phyloP scores from a whole-genome alignment of 2,329 filamentous ascomycete species.

The Monosporascus sp. region DNA sequence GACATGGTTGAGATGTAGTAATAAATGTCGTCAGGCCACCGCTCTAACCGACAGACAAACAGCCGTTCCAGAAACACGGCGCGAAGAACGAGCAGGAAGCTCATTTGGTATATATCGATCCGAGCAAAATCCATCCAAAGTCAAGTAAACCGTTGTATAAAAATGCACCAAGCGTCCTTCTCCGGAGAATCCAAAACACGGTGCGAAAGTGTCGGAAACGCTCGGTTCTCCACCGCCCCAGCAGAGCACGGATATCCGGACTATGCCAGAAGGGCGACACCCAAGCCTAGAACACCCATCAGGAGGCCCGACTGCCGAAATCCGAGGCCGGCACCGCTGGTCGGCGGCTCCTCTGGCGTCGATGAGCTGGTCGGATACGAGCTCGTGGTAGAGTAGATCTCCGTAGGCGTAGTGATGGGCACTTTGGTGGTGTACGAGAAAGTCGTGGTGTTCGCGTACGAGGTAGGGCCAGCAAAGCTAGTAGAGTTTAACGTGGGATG shows the following conservation, averaged over 20 bases:
- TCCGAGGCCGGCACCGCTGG: conserved; percentile 17
- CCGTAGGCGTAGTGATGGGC: conserved; percentile 7
- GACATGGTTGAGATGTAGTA: too few relatives aligned
- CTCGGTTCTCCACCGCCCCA: too few relatives aligned
- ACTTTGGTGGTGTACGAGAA: conserved; percentile 7
- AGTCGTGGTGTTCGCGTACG: conserved; percentile 16
- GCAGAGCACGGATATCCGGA: too few relatives aligned
- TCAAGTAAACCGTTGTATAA: neutral
- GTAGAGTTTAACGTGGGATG: conserved; percentile 22
- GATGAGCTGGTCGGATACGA: conserved; percentile 8
- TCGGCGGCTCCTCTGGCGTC: conserved; percentile 8
- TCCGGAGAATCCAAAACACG: conserved; percentile 10
- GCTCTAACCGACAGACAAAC: neutral
- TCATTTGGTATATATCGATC: neutral
- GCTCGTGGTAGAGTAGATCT: conserved; percentile 8
- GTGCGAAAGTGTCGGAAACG: conserved; percentile 6
- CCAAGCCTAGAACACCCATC: conserved; percentile 20
- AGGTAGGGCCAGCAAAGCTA: conserved; percentile 12
- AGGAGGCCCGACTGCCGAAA: conserved; percentile 20
- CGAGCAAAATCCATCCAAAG: neutral
- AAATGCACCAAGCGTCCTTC: conserved; percentile 12
- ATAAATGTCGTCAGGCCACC: neutral
- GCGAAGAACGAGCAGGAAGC: neutral
- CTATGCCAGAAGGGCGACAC: conserved; percentile 21
- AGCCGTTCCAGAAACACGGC: neutral